A percentile compares a stretch with the other conserved stretches of the same genome.
Evolutionary conservation across 1,284 basidiomycete genomes (phyloP).

Genomic region (Austroboletus olivaceoglutinosus): DNA sequence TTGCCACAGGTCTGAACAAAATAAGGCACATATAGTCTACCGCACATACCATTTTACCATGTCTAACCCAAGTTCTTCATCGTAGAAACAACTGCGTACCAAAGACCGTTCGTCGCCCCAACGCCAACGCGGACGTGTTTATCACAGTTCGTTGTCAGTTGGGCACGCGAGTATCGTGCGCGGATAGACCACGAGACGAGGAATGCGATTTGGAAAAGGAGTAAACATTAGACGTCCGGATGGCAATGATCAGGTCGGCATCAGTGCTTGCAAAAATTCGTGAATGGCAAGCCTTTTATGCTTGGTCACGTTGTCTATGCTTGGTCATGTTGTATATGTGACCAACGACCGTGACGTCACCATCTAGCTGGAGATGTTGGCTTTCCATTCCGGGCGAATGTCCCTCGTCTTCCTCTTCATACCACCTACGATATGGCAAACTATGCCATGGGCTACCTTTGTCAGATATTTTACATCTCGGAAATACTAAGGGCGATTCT

Average conservation of each 20-base stretch:
- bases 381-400: background rate
- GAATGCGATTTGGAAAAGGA: no score
- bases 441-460: constrained; percentile 3
- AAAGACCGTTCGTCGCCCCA: background rate
- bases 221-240: no score
- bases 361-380: background rate
- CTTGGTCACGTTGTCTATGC: background rate
- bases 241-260: no score
- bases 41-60: no score
- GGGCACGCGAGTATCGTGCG: background rate
- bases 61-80: no score
- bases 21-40: no score
- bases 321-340: background rate
- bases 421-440: background rate
- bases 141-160: background rate
- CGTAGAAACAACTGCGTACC: no score
- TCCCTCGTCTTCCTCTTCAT: background rate
- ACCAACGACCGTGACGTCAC: background rate
- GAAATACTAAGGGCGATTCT: constrained; percentile 17
- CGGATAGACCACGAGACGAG: background rate
- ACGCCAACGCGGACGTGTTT: background rate
- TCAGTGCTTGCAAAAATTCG: no score
- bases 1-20: no score
- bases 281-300: no score
- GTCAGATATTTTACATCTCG: constrained; percentile 14